These are phyloP conservation scores for Rhodotorula mucilaginosa DNA, from an alignment of 1,284 basidiomycete genomes.

Conservation along the genomic window DNA sequence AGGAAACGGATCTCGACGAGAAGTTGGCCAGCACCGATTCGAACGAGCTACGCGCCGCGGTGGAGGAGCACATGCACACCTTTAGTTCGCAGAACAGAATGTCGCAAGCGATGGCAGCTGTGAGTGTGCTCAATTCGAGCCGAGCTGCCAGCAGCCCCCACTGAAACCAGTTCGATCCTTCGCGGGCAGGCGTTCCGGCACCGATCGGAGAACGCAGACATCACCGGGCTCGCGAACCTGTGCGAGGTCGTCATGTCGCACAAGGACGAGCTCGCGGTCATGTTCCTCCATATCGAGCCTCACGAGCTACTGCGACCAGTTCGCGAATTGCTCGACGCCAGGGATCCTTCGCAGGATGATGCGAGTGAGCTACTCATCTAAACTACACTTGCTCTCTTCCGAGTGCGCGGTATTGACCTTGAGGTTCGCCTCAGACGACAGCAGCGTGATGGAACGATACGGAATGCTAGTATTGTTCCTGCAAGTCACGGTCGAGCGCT, in stretches of 20 bases:
- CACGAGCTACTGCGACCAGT: slow-evolving; percentile 24
- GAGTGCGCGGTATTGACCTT: no score
- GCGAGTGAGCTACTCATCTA: slow-evolving; percentile 11
- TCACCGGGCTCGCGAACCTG: slow-evolving; percentile 12
- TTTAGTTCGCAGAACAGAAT: slow-evolving; percentile 1
- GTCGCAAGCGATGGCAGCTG: background rate
- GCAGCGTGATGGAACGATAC: slow-evolving; percentile 41
- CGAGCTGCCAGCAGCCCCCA: no score
- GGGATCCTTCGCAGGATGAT: slow-evolving; percentile 21
- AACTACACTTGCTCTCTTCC: no score
- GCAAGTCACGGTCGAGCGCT: slow-evolving; percentile 46
- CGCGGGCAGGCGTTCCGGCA: no score
- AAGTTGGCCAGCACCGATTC: background rate
- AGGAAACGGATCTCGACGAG: slow-evolving; percentile 1
- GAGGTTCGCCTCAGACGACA: slow-evolving; percentile 17
- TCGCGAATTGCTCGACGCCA: slow-evolving; percentile 19
- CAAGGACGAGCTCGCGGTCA: slow-evolving; percentile 17
- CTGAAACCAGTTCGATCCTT: no score
- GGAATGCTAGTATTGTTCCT: slow-evolving; percentile 49
- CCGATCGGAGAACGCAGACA: no score
- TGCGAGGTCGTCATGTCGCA: slow-evolving; percentile 18
- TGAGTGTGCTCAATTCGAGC: background rate
- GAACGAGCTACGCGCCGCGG: slow-evolving; percentile 4
- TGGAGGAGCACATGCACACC: background rate
- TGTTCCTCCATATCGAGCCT: slow-evolving; percentile 30